A percentile compares a stretch with the other conserved stretches of the same genome.
Conservation (phyloP, 1,284 basidiomycete species). For the Tilletiopsis washingtonensis region DNA sequence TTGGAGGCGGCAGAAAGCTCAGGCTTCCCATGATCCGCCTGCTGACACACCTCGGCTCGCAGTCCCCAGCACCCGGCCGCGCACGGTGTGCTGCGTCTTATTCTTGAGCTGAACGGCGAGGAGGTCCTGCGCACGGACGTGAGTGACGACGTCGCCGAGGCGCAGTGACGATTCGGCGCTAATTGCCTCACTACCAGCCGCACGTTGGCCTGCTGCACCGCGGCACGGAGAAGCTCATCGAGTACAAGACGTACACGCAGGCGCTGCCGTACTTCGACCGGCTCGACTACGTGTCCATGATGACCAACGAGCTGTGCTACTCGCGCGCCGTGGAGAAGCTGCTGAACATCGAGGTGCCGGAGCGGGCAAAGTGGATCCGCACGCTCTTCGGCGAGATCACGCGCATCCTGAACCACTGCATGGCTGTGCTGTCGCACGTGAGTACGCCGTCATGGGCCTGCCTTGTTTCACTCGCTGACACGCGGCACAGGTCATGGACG, state of each 20-base stretch:
- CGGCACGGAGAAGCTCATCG: constrained; percentile 96
- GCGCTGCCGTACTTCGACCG: constrained; percentile 99
- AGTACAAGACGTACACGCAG: constrained; percentile 98
- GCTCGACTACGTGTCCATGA: constrained; percentile 96
- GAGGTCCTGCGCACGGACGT: constrained; percentile 47
- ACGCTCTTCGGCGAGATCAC: constrained; percentile 97
- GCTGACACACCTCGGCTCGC: no score
- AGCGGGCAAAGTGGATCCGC: constrained; percentile 96
- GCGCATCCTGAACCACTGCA: constrained; percentile 89
- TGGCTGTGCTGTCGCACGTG: constrained; percentile 86
- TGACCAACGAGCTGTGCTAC: constrained; percentile 64
- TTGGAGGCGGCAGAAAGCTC: no score
- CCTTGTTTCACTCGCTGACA: neutral
- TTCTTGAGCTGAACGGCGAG: constrained; percentile 95
- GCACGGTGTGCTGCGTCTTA: constrained; percentile 94
- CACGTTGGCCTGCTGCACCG: constrained; percentile 94
- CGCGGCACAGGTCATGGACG: constrained; percentile 54
- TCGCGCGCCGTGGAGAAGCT: constrained; percentile 96
- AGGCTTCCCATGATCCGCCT: no score
- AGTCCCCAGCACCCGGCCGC: constrained; percentile 88
- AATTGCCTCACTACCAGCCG: constrained; percentile 49
- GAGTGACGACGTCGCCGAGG: constrained; percentile 7
- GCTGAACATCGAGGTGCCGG: constrained; percentile 97
- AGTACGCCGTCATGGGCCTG: no score
- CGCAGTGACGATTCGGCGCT: constrained; percentile 1